Base-by-base conservation (phyloP, 1,139 yeast species). In the Candida sanyaensis region DNA sequence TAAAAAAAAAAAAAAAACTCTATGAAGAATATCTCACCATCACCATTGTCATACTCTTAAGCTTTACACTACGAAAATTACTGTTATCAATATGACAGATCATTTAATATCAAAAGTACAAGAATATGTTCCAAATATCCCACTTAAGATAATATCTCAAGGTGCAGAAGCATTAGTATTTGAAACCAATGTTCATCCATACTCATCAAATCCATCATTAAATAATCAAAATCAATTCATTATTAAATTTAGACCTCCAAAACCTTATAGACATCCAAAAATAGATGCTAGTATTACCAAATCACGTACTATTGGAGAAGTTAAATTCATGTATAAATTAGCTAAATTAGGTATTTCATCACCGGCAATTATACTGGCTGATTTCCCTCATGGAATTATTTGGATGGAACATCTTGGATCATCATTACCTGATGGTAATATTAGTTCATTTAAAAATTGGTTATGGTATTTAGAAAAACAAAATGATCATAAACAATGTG, bases 111-210 rank as follows among this genome's bases (percentile, higher is more conserved):
- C 62, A 8, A 63, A 66, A 44, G 84, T 83, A 2, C 65, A 75
- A 50, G 47, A 56, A 6, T 66, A 74, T 47, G 57, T 85, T 44
- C 73, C 78, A 2, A 69, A 77, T 45, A 68, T 84, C 31, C 80
- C 83, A 3, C 57, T 85, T 10, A 60, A 65, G 2, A 73, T 84
- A 38, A 71, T 89, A 2, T 88, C 96, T 0, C 98, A 92, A 62
- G 98, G 98, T n/a, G 97, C 98, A 0, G 98, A 92, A 62, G 97
- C 97, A 0, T 75, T 89, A 23, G 93, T 91, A 1, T 89, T 87
- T 63, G 67, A 73, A 30, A 80, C 95, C 0, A 50, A 63, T 0
- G 64, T 65, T 2, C 97, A 90, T 63, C 97, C 97, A 12, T 91
- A 86, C 61, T 61, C 77, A 31, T 72, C 77, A n/a, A 54, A 42